These are phyloP conservation scores for Populus tremula DNA, from an alignment of 345 rosid species.

Conservation along the genomic window DNA sequence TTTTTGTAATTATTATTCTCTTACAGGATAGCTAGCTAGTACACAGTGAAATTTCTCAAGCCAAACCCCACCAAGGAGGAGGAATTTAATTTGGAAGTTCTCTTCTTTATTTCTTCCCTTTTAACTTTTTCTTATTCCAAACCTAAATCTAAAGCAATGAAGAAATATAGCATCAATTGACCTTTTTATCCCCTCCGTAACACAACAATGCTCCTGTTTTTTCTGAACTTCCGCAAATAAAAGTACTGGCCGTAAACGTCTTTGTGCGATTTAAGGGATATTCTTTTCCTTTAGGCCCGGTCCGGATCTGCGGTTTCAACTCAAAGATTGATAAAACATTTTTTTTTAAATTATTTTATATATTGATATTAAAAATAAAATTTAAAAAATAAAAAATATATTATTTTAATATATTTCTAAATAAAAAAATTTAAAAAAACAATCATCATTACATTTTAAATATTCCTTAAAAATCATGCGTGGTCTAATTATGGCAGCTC, in stretches of 20 bases:
- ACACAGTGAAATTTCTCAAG: conserved; percentile 33
- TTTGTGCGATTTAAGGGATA: conserved; percentile 5
- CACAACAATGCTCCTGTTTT: neutral
- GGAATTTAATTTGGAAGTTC: conserved; percentile 37
- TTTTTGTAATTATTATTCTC: conserved; percentile 29
- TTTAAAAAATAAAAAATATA: no score
- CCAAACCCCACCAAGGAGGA: conserved; percentile 46
- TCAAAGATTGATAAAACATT: no score
- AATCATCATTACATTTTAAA: no score
- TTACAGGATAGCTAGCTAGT: conserved; percentile 13
- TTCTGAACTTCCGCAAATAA: neutral
- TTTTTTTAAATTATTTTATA: no score
- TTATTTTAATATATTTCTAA: no score
- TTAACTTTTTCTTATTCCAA: conserved; percentile 46
- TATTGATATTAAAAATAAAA: no score
- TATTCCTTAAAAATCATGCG: neutral
- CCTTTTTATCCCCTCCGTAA: conserved; percentile 23
- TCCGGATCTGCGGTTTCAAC: no score
- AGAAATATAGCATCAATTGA: conserved; percentile 16
- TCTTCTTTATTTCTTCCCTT: conserved; percentile 21
- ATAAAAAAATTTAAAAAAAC: no score
- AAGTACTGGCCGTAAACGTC: conserved; percentile 5
- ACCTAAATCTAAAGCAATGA: conserved; percentile 48
- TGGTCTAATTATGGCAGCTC: conserved; percentile 20
- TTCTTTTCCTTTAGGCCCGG: conserved; percentile 15